Base-by-base conservation (phyloP, 805 yeast species). In the Candida krabiensis region DNA sequence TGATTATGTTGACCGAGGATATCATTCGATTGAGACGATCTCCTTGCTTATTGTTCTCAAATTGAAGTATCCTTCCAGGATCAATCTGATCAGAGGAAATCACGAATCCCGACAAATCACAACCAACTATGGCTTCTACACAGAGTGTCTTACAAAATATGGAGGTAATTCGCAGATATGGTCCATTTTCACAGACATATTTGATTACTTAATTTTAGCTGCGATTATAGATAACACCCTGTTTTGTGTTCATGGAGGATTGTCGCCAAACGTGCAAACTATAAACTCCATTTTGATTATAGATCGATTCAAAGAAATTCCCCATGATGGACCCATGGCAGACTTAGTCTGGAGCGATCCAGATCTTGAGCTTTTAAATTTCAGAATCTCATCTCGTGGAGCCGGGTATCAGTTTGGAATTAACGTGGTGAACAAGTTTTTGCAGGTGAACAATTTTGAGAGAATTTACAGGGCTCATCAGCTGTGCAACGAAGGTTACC, bases 271-370 rank as follows among this genome's bases (percentile, higher is more conserved):
- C 46, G 87, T 95, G 32, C 98, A 91, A 56, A 86, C 93, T 6
- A 74, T 93, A 16, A 97, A 93, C 58, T 97, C 95, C 49, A 87
- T 93, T 35, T 73, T 85, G 46, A 80, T 93, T 12, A 82, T 95
- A 7, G 99, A 93, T 62, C 62, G 99, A 42, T 91, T 89, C 58
- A 78, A 82, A 48, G 99, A 93, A 60, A 88, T 95, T 9, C 99
- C 99, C 0, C 99, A 95, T 52, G 99, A 93, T 60, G 99, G 99
- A 0, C 96, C 97, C 12, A 93, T 93, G 97, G 99, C 99, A 1
- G 99, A 93, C 61, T 68, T 93, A 35, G 98, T 93, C 14, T 93
- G 99, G 99, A 83, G 93, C 16, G 99, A 93, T 57, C 99, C 99
- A 0, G 98, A 95, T 61, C 84, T 86, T 22, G 86, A 84, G 39